Evolutionary conservation across 805 yeast species (phyloP).

Genomic region (Barnettozyma vustinii): DNA sequence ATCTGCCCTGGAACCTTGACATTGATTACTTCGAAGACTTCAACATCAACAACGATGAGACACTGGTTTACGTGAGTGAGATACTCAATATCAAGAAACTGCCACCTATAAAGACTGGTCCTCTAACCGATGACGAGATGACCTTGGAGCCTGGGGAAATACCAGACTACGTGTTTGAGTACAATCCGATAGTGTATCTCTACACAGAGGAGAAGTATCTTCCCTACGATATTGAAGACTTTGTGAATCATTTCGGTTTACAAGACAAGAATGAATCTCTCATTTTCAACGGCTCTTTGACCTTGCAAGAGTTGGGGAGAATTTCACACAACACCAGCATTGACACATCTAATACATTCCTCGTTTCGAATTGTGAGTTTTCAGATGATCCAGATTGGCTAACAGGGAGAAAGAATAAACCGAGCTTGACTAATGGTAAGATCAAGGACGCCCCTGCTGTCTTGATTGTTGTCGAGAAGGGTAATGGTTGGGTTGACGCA

Average conservation of each 20-base stretch:
- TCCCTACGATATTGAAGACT: conserved; percentile 76
- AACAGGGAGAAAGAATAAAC: conserved; percentile 64
- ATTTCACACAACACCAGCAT: conserved; percentile 25
- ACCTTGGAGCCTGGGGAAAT: conserved; percentile 47
- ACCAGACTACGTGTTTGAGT: conserved; percentile 57
- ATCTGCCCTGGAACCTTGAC: conserved; percentile 2
- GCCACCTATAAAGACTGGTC: conserved; percentile 34
- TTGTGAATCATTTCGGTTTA: conserved; percentile 59
- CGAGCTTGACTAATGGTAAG: conserved; percentile 65
- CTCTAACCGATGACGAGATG: conserved; percentile 27
- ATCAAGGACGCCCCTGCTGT: conserved; percentile 76
- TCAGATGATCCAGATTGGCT: conserved; percentile 78
- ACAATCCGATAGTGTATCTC: conserved; percentile 75
- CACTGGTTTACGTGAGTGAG: conserved; percentile 5
- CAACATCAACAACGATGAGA: conserved; percentile 6
- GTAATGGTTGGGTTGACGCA: conserved; percentile 92
- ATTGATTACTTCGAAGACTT: conserved; percentile 15
- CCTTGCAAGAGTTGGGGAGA: conserved; percentile 24
- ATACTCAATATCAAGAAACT: conserved; percentile 17
- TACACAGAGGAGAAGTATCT: conserved; percentile 85
- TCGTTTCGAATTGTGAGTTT: conserved; percentile 71
- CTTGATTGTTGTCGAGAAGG: conserved; percentile 82
- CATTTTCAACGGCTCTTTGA: conserved; percentile 29
- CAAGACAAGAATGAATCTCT: conserved; percentile 45
- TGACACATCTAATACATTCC: conserved; percentile 36